Conservation (phyloP, 2,329 filamentous ascomycete species). For the Sphaerulina vaccinii region DNA sequence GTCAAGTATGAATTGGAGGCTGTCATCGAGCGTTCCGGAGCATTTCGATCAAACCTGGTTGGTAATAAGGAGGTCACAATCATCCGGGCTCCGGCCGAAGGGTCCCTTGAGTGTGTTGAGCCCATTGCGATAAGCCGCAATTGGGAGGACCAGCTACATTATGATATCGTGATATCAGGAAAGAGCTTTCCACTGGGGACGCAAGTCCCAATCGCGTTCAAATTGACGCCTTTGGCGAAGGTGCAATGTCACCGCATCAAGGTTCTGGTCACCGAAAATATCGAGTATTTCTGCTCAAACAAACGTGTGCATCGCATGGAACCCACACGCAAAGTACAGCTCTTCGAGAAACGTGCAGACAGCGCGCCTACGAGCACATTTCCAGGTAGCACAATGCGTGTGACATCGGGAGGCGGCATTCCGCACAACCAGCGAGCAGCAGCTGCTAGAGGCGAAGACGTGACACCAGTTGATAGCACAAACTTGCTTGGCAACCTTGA, state of each 20-base stretch:
- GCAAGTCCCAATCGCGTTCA: slow-evolving; percentile 89
- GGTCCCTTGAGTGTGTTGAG: slow-evolving; percentile 85
- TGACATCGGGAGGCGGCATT: slow-evolving; percentile 78
- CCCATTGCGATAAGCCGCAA: slow-evolving; percentile 90
- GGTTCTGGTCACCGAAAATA: slow-evolving; percentile 84
- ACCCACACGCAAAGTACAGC: slow-evolving; percentile 75
- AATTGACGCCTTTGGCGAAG: slow-evolving; percentile 87
- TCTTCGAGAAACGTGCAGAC: slow-evolving; percentile 87
- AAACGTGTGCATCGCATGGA: slow-evolving; percentile 82
- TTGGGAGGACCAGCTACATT: slow-evolving; percentile 94
- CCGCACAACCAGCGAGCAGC: slow-evolving; percentile 60
- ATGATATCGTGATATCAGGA: slow-evolving; percentile 93
- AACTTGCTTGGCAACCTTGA: slow-evolving; percentile 82
- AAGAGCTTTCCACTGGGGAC: slow-evolving; percentile 90
- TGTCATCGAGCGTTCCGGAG: slow-evolving; percentile 78
- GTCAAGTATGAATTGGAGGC: slow-evolving; percentile 88
- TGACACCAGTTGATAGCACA: slow-evolving; percentile 54
- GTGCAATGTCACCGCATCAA: slow-evolving; percentile 91
- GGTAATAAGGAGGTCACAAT: slow-evolving; percentile 79
- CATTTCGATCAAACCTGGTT: slow-evolving; percentile 84
- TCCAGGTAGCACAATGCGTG: slow-evolving; percentile 70
- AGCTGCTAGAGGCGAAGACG: slow-evolving; percentile 56
- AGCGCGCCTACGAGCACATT: slow-evolving; percentile 71
- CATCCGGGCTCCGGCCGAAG: slow-evolving; percentile 80
- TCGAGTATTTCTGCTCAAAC: slow-evolving; percentile 87